These are phyloP conservation scores for Aquanectria penicillioides DNA, from an alignment of 2,329 filamentous ascomycete species.

Conservation along the genomic window DNA sequence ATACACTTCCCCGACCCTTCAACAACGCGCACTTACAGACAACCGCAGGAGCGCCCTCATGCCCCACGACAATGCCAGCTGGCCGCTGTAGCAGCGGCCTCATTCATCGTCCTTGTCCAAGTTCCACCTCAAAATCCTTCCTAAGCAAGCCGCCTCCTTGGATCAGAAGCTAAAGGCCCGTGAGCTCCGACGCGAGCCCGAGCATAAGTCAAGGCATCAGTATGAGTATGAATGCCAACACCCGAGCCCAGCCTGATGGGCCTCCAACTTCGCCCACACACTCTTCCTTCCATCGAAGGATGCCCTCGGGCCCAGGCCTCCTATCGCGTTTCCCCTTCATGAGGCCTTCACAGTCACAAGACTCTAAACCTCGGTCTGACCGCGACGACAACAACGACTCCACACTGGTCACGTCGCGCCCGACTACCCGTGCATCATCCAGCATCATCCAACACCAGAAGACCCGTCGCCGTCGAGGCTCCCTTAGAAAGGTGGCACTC, in stretches of 20 bases:
- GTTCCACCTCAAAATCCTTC: neutral
- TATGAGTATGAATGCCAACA: slow-evolving; percentile 29
- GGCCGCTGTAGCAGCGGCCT: neutral
- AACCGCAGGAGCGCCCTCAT: neutral
- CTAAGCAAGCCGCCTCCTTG: neutral
- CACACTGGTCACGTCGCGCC: slow-evolving; percentile 47
- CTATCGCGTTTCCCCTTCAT: slow-evolving; percentile 78
- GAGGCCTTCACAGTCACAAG: slow-evolving; percentile 55
- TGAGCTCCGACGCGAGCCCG: slow-evolving; percentile 3
- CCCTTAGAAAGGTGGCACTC: slow-evolving; percentile 86
- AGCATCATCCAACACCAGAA: slow-evolving; percentile 54
- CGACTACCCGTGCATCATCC: slow-evolving; percentile 40
- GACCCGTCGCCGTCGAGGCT: slow-evolving; percentile 79
- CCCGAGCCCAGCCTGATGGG: slow-evolving; percentile 15
- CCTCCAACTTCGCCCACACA: slow-evolving; percentile 28
- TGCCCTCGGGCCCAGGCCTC: slow-evolving; percentile 69
- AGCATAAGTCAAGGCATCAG: neutral
- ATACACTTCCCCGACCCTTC: neutral
- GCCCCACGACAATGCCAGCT: neutral
- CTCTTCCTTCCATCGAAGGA: slow-evolving; percentile 50
- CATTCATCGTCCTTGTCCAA: neutral
- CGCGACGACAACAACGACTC: slow-evolving; percentile 50
- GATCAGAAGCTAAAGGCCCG: neutral
- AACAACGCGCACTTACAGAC: neutral
- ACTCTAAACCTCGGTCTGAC: slow-evolving; percentile 40